These are phyloP conservation scores for Pyropia yezoensis DNA, from an alignment of 23 red algal species.

Conservation along the genomic window DNA sequence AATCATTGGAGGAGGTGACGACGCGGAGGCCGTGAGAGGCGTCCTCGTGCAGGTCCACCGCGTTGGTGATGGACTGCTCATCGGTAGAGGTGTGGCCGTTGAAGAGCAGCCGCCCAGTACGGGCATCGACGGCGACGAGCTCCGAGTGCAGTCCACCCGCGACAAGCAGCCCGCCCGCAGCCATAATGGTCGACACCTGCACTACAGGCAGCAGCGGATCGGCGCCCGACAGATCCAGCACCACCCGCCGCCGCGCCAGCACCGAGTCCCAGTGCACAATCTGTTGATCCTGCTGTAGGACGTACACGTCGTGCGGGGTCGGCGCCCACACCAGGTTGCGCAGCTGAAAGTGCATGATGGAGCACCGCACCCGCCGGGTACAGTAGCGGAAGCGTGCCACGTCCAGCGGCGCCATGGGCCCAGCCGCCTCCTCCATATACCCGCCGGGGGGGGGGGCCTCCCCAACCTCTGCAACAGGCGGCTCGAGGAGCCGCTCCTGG, in stretches of 20 bases:
- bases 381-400: constrained; percentile 24
- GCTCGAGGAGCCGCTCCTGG: constrained; percentile 3
- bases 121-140: constrained; percentile 50
- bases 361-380: constrained; percentile 70
- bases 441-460: too few relatives aligned
- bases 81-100: constrained; percentile 52
- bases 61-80: constrained; percentile 89
- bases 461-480: too few relatives aligned
- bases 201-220: too few relatives aligned
- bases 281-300: constrained; percentile 41
- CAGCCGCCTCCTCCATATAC: too few relatives aligned
- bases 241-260: too few relatives aligned
- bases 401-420: neutral
- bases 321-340: constrained; percentile 86
- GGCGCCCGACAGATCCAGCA: too few relatives aligned
- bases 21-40: constrained; percentile 1
- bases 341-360: constrained; percentile 91
- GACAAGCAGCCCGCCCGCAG: constrained; percentile 40
- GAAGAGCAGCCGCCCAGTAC: constrained; percentile 35
- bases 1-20: constrained; percentile 77
- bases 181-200: constrained; percentile 62
- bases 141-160: constrained; percentile 74
- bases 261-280: constrained; percentile 67
- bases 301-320: constrained; percentile 68
- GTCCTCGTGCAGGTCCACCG: constrained; percentile 52